Evolutionary conservation across 306 rosid species (phyloP).

Genomic region (Hylodesmum podocarpum): DNA sequence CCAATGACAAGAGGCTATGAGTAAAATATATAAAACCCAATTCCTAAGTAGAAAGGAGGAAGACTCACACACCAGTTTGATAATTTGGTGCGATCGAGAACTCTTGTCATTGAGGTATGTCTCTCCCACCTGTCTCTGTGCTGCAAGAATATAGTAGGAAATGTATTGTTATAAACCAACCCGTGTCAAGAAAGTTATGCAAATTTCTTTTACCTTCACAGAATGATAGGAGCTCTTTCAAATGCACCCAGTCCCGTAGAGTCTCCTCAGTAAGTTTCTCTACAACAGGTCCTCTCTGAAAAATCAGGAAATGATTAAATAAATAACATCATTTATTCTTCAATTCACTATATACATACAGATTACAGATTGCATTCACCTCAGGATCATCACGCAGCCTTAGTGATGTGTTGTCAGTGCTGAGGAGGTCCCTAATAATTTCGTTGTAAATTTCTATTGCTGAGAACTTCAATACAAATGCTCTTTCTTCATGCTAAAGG

Average conservation of each 20-base stretch:
- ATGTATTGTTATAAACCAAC: conserved; percentile 22
- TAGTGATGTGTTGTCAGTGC: conserved; percentile 69
- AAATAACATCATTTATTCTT: neutral
- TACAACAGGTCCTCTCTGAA: conserved; percentile 70
- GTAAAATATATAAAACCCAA: conserved; percentile 15
- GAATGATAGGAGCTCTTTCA: conserved; percentile 75
- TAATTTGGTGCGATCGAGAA: conserved; percentile 94
- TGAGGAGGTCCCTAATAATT: conserved; percentile 81
- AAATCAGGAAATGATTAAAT: conserved; percentile 23
- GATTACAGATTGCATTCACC: conserved; percentile 40
- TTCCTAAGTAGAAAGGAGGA: neutral
- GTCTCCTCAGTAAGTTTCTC: conserved; percentile 84
- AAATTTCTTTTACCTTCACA: conserved; percentile 70
- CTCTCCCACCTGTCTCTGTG: conserved; percentile 94
- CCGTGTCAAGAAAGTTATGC: neutral
- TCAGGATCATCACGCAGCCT: conserved; percentile 93
- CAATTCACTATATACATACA: conserved; percentile 1
- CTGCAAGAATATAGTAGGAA: conserved; percentile 49
- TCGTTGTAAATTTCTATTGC: conserved; percentile 93
- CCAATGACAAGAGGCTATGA: neutral
- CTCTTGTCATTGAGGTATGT: conserved; percentile 82
- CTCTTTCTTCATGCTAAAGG: conserved; percentile 87
- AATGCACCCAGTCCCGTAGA: conserved; percentile 79
- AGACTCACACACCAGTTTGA: conserved; percentile 57
- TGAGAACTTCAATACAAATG: conserved; percentile 81